A percentile compares a stretch with the other conserved stretches of the same genome.
Evolutionary conservation across 2,329 filamentous ascomycete species (phyloP).

Genomic region (Tolypocladium cylindrosporum): DNA sequence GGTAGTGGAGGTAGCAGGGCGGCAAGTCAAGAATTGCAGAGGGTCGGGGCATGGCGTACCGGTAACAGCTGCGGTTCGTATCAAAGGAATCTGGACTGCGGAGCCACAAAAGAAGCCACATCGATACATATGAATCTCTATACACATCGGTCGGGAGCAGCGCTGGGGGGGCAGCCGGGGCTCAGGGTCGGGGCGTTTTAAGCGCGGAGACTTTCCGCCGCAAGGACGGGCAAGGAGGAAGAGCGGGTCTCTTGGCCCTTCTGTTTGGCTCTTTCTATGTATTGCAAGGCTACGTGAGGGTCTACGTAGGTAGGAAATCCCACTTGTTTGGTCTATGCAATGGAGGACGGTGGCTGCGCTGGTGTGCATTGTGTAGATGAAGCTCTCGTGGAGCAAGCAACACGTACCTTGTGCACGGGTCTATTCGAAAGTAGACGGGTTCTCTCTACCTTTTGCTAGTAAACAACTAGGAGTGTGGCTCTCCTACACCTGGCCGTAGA

Average conservation of each 20-base stretch:
- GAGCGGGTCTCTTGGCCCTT: background rate
- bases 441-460: too few species aligned
- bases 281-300: background rate
- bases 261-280: background rate
- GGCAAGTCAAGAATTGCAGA: background rate
- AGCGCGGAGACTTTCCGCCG: background rate
- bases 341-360: too few species aligned
- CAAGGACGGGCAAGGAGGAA: background rate
- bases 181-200: background rate
- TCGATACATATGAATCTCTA: background rate
- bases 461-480: too few species aligned
- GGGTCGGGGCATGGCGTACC: background rate
- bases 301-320: background rate
- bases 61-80: background rate
- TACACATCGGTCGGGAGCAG: background rate
- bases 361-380: background rate
- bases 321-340: background rate
- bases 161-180: background rate
- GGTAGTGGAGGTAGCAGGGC: slow-evolving; percentile 1
- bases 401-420: background rate
- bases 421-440: too few species aligned
- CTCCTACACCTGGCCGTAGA: too few species aligned
- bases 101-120: background rate
- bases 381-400: background rate
- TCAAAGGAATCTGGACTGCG: background rate